Evolutionary conservation across 192 early-diverging fungal genomes (phyloP).

Genomic region (Entomortierella parvispora): DNA sequence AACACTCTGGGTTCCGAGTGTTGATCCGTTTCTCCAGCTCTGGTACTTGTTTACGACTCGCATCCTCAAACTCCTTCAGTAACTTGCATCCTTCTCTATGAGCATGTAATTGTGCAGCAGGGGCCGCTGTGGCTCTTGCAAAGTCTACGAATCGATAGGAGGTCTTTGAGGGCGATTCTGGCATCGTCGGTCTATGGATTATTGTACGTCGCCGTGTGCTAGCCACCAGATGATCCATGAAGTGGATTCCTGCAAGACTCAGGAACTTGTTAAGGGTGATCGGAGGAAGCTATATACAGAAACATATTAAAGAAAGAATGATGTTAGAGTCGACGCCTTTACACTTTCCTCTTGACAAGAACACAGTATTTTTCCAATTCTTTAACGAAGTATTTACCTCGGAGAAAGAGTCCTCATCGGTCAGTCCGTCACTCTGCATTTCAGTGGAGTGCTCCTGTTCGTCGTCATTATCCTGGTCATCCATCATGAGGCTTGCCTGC

Average conservation of each 20-base stretch:
- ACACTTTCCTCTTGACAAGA: too few species aligned
- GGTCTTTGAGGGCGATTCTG: conserved; percentile 6
- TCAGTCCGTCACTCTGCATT: too few species aligned
- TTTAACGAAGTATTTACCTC: too few species aligned
- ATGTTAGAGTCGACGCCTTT: too few species aligned
- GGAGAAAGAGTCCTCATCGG: too few species aligned
- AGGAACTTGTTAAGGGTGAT: conserved; percentile 37
- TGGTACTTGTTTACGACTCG: conserved; percentile 11
- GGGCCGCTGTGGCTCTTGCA: conserved; percentile 23
- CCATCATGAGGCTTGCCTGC: too few species aligned
- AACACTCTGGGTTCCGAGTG: conserved; percentile 38
- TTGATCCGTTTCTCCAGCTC: conserved; percentile 28
- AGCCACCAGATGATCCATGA: conserved; percentile 37
- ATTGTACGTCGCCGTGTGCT: conserved; percentile 41
- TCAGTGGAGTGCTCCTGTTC: too few species aligned
- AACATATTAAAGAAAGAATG: neutral
- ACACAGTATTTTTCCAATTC: too few species aligned
- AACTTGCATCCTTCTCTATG: conserved; percentile 29
- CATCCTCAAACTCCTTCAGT: conserved; percentile 36
- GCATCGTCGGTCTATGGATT: neutral
- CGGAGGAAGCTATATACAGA: conserved; percentile 23
- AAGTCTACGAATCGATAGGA: conserved; percentile 26
- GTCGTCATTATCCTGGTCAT: too few species aligned
- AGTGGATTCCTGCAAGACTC: conserved; percentile 31
- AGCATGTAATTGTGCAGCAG: conserved; percentile 15